Base-by-base conservation (phyloP, 83 land plant genomes). In the Isoetes engelmannii region DNA sequence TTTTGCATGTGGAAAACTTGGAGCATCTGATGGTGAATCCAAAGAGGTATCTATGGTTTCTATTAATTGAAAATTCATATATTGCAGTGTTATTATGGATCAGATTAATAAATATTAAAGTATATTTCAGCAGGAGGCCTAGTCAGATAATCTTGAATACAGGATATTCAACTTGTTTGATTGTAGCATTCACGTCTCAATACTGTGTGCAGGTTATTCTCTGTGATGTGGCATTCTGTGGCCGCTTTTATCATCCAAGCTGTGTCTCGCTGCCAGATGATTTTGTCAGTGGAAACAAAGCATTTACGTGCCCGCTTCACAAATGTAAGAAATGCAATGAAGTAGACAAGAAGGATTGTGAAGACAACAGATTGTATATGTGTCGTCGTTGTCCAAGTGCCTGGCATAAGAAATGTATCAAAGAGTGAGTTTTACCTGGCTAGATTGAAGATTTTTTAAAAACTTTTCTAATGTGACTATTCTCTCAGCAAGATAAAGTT, bases 301-400 rank as follows among this genome's bases (percentile, higher is more conserved):
- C 71, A 9, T 74, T 74, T 21, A 44, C 66, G 7, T 74, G 77
- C 42, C 74, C 77, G 8, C 44, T 69, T 44, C 77, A 74, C 46
- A 61, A 12, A 43, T 74, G 77, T 54, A 42, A 41, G 44, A 47
- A 41, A 41, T 74, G 77, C 68, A 55, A 62, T 17, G 46, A 70
- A 42, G 51, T 44, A 28, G 65, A 70, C 48, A 17, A 74, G 28
- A 69, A 18, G 54, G 74, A 74, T 13, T 46, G n/a, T 4, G 53
- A 47, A 15, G 67, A 65, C 13, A 49, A 46, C 37, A 9, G 47
- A 45, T 73, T 74, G 44, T 69, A 57, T 48, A 60, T 18, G 45
- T 74, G 77, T 69, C 58, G 77, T 9, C 73, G 77, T 44, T 74
- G 77, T 48, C 77, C 77, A 18, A 4, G 6, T 41, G 63, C 77